Conservation (phyloP, 164 flowering plant genomes). For the Annona cherimola region DNA sequence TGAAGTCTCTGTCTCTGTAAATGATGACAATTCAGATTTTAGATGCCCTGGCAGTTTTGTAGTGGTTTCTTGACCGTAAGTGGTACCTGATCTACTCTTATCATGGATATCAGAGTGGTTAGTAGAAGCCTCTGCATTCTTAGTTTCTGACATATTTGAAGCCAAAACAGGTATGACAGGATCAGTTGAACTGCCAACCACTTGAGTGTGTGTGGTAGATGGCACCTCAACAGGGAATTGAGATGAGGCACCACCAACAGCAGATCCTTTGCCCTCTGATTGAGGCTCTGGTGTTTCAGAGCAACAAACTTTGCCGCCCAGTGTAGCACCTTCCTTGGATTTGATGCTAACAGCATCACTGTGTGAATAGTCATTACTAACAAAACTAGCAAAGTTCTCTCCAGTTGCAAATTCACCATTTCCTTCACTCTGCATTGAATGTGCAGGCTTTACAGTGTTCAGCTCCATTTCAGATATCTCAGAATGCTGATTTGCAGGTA, state of each 20-base stretch:
- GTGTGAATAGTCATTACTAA: neutral
- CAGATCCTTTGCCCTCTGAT: conserved; percentile 3
- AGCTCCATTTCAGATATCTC: neutral
- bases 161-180: conserved; percentile 15
- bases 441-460: conserved; percentile 8
- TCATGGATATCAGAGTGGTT: neutral
- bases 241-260: conserved; percentile 1
- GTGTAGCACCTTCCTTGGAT: neutral
- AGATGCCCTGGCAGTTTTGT: conserved; percentile 7
- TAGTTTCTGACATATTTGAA: conserved; percentile 23
- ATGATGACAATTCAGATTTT: neutral
- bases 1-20: conserved; percentile 11
- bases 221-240: neutral
- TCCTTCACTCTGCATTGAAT: conserved; percentile 8
- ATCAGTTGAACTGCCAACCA: conserved; percentile 26
- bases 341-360: neutral
- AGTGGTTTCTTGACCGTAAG: conserved; percentile 9
- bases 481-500: neutral
- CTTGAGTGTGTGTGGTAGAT: conserved; percentile 12
- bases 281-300: neutral
- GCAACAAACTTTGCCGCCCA: neutral
- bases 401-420: neutral
- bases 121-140: conserved; percentile 6
- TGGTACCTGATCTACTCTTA: conserved; percentile 5
- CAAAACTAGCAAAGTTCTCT: conserved; percentile 6